Percentiles rank a stretch among this genome's conserved stretches.
phyloP scores from a whole-genome alignment of 2,329 filamentous ascomycete species.

The Botrytis porri region DNA sequence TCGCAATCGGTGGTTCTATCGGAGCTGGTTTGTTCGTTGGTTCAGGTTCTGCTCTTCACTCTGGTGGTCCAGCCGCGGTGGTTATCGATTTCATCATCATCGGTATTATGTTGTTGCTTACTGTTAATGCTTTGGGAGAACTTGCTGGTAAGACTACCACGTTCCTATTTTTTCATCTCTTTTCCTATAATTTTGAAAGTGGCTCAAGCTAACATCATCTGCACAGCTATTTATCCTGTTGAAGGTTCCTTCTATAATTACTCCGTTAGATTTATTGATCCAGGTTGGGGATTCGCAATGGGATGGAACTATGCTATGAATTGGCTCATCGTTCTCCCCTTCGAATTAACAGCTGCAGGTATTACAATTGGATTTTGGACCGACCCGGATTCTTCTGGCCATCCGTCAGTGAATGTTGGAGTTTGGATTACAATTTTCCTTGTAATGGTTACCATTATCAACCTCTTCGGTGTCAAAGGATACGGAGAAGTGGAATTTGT shows the following conservation, averaged over 20 bases:
- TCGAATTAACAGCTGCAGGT: slow-evolving; percentile 83
- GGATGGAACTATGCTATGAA: slow-evolving; percentile 90
- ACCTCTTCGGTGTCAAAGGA: slow-evolving; percentile 82
- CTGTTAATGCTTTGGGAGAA: slow-evolving; percentile 81
- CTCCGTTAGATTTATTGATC: slow-evolving; percentile 90
- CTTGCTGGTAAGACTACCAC: slow-evolving; percentile 68
- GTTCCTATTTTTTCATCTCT: not conserved
- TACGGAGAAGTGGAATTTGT: slow-evolving; percentile 92
- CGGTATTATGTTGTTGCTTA: slow-evolving; percentile 62
- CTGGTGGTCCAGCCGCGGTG: slow-evolving; percentile 66
- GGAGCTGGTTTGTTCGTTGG: slow-evolving; percentile 51
- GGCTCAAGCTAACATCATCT: not conserved
- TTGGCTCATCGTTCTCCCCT: slow-evolving; percentile 79
- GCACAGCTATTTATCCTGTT: slow-evolving; percentile 69
- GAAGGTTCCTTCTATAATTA: slow-evolving; percentile 90
- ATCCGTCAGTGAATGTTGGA: slow-evolving; percentile 51
- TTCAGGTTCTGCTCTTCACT: slow-evolving; percentile 43
- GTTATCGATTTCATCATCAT: slow-evolving; percentile 75
- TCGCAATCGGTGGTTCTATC: slow-evolving; percentile 50
- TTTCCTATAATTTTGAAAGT: not conserved
- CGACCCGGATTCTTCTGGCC: slow-evolving; percentile 40
- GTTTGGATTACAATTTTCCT: slow-evolving; percentile 86
- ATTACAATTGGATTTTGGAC: slow-evolving; percentile 84
- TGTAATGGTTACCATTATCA: slow-evolving; percentile 72
- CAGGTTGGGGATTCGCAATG: slow-evolving; percentile 92